Percentiles rank a stretch among this genome's conserved stretches.
phyloP scores from a whole-genome alignment of 2,329 filamentous ascomycete species.

The Colletotrichum incanum region DNA sequence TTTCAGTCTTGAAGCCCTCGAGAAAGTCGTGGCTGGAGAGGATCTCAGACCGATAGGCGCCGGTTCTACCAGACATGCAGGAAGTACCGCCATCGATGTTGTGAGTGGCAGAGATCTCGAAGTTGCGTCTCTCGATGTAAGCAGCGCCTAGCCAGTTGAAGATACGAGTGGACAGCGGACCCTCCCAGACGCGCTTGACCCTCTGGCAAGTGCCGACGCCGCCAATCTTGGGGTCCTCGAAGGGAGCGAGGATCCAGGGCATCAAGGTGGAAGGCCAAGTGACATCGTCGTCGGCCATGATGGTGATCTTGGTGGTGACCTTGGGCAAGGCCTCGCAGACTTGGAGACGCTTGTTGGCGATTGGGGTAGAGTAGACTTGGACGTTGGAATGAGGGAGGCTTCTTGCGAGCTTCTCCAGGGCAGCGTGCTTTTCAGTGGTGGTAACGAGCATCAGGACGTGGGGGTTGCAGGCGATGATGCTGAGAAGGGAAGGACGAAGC shows the following conservation, averaged over 20 bases:
- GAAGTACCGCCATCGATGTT: conserved; percentile 96
- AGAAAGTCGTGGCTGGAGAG: conserved; percentile 89
- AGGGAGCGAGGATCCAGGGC: conserved; percentile 93
- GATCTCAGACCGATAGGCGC: conserved; percentile 91
- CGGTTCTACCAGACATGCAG: conserved; percentile 94
- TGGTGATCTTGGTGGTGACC: conserved; percentile 86
- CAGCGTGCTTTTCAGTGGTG: conserved; percentile 82
- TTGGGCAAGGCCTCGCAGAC: conserved; percentile 92
- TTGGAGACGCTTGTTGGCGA: conserved; percentile 96
- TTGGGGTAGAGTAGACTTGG: conserved; percentile 81
- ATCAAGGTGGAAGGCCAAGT: conserved; percentile 90
- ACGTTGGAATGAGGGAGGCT: conserved; percentile 75
- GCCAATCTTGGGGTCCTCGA: conserved; percentile 86
- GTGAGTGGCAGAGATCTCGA: conserved; percentile 96
- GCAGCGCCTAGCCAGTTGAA: conserved; percentile 94
- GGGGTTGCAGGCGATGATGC: conserved; percentile 80
- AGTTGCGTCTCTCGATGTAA: conserved; percentile 95
- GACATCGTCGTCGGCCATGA: conserved; percentile 97
- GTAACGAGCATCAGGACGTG: conserved; percentile 88
- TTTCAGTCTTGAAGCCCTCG: conserved; percentile 91
- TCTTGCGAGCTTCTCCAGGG: conserved; percentile 77
- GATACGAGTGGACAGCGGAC: conserved; percentile 72
- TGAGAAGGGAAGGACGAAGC: conserved; percentile 84
- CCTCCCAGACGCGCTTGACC: conserved; percentile 78
- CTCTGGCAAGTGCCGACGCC: conserved; percentile 94